A percentile compares a stretch with the other conserved stretches of the same genome.
Conservation (phyloP, 768 basidiomycete genomes). For the Cystofilobasidium bisporidii region DNA sequence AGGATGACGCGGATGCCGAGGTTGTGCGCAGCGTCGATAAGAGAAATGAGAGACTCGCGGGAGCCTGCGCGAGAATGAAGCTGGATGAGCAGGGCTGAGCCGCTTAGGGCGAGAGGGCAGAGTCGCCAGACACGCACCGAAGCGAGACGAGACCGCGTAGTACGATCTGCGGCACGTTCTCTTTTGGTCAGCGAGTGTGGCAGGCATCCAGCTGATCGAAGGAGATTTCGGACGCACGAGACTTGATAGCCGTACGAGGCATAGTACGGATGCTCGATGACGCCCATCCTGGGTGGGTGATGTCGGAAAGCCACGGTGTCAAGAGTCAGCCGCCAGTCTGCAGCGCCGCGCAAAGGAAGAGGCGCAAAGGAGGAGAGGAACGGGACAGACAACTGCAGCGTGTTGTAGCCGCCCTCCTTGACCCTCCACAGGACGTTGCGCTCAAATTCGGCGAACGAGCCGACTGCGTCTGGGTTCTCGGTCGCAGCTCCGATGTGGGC, state of each 20-base stretch:
- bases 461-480: slow-evolving; percentile 5
- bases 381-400: slow-evolving; percentile 13
- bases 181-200: background rate
- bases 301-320: too few species aligned
- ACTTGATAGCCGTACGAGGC: slow-evolving; percentile 29
- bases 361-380: too few species aligned
- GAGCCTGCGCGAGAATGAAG: slow-evolving; percentile 7
- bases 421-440: slow-evolving; percentile 19
- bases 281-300: slow-evolving; percentile 16
- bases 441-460: slow-evolving; percentile 26
- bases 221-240: slow-evolving; percentile 6
- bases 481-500: slow-evolving; percentile 27
- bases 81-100: background rate
- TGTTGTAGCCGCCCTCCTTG: slow-evolving; percentile 27
- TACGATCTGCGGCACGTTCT: background rate
- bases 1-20: slow-evolving; percentile 25
- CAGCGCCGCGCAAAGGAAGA: background rate
- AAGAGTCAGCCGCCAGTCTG: too few species aligned
- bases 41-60: slow-evolving; percentile 10
- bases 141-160: slow-evolving; percentile 26
- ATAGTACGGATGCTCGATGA: slow-evolving; percentile 28
- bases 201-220: too few species aligned
- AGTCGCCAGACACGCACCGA: slow-evolving; percentile 8
- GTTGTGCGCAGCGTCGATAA: slow-evolving; percentile 24
- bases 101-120: background rate